phyloP scores from a whole-genome alignment of 2,329 filamentous ascomycete species.

The Cordyceps tenuipes region DNA sequence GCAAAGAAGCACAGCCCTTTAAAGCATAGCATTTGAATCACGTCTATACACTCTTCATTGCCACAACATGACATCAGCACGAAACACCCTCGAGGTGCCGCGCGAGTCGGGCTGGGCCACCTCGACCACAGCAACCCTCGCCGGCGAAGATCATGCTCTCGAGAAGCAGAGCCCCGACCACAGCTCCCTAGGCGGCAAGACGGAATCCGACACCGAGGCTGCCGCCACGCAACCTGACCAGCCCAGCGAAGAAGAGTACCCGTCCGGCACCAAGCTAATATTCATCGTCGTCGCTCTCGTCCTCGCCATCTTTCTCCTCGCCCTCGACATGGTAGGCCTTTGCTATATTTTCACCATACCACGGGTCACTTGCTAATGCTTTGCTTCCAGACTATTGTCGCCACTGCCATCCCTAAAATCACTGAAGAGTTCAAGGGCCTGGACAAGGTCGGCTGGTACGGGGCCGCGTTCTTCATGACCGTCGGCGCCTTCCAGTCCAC shows the following conservation, averaged over 20 bases:
- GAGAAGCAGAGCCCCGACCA: conserved; percentile 2
- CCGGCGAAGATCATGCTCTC: background rate
- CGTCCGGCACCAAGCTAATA: conserved; percentile 8
- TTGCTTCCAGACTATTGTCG: conserved; percentile 34
- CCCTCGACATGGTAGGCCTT: conserved; percentile 13
- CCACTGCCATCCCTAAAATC: conserved; percentile 41
- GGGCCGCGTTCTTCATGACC: conserved; percentile 37
- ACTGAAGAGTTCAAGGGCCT: conserved; percentile 36
- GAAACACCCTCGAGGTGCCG: conserved; percentile 6
- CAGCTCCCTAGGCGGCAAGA: background rate
- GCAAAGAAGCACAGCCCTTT: background rate
- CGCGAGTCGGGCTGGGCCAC: conserved; percentile 5
- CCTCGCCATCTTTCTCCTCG: conserved; percentile 13
- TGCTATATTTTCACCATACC: background rate
- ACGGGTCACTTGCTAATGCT: background rate
- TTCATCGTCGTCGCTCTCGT: conserved; percentile 15
- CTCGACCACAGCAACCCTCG: conserved; percentile 6
- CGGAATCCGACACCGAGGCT: background rate
- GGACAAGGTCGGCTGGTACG: conserved; percentile 45
- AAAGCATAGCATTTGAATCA: background rate
- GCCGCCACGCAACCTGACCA: background rate
- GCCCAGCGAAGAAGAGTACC: conserved; percentile 8
- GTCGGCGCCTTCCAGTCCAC: conserved; percentile 28
- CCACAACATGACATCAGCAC: conserved; percentile 1
- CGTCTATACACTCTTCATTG: background rate